Base-by-base conservation (phyloP, 2,329 filamentous ascomycete species). In the Akanthomyces muscarius region DNA sequence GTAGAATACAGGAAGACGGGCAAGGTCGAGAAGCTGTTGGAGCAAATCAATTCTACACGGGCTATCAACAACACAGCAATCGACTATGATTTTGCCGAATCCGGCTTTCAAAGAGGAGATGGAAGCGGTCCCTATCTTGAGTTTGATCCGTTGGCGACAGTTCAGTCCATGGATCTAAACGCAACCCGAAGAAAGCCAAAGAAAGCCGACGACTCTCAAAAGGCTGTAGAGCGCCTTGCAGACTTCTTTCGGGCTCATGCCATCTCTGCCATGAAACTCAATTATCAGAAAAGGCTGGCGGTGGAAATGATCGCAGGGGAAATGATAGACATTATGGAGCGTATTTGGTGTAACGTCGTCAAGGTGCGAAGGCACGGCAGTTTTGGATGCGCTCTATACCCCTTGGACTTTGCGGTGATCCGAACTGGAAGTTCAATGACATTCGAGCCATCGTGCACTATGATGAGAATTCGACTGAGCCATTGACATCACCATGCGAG, bases 241-340 rank as follows among this genome's bases (percentile, higher is more conserved):
- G 30, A 30, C 28, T 10, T 42, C 18, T 41, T 45, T 30, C 30
- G 33, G 28, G 10, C 5, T 3, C 11, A 44, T 33, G 18, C 8
- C 18, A 36, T 52, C 28, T 28, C 21, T 28, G 16, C 45, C 23
- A 48, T 52, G 14, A 30, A 16, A 8, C 33, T 60, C 1, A 21
- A 25, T n/a, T 30, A n/a, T 38, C 18, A 42, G 4, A 41, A 60
- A 13, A 16, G 47, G 18, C 16, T 60, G 8, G n/a, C n/a, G 7
- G 21, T 72, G 7, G 72, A 72, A 64, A 52, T 68, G n/a, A 62
- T 72, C n/a, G 63, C 67, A 21, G 71, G 71, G 1, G 72, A 73
- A 25, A 72, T 73, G 71, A 61, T 67, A 0, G 70, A 74, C 45
- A 61, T 68, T 21, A 61, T 73, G 66, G 73, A 74, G 45, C 67